Evolutionary conservation across 257 asterid genomes (phyloP).

Genomic region (Solanum dulcamara): DNA sequence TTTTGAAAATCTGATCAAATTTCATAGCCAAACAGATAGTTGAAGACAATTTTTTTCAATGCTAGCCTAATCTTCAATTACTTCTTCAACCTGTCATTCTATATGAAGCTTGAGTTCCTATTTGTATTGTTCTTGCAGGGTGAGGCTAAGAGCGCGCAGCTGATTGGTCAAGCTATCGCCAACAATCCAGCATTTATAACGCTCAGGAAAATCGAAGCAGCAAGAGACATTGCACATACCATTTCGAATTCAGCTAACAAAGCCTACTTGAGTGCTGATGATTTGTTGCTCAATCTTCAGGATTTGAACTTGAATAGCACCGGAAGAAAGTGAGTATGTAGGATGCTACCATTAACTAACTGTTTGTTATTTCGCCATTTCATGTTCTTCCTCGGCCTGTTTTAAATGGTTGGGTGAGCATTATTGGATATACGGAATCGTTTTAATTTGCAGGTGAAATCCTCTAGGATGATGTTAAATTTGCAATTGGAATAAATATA

Average conservation of each 20-base stretch:
- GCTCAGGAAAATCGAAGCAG: conserved; percentile 85
- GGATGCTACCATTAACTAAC: neutral
- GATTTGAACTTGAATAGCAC: conserved; percentile 16
- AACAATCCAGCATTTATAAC: conserved; percentile 82
- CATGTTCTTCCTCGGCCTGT: neutral
- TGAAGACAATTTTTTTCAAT: neutral
- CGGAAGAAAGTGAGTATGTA: conserved; percentile 8
- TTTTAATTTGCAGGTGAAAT: neutral
- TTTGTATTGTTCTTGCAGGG: conserved; percentile 38
- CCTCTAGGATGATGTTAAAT: neutral
- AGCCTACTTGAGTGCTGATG: conserved; percentile 69
- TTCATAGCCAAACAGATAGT: no score
- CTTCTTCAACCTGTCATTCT: neutral
- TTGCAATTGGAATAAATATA: neutral
- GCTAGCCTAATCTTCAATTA: neutral
- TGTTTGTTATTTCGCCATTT: neutral
- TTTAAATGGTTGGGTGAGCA: neutral
- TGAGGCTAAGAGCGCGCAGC: conserved; percentile 91
- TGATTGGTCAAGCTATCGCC: conserved; percentile 91
- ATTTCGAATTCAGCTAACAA: conserved; percentile 60
- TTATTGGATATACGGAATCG: neutral
- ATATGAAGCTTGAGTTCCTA: neutral
- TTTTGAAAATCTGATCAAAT: no score
- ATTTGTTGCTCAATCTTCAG: conserved; percentile 78
- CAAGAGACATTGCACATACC: conserved; percentile 60